phyloP scores from a whole-genome alignment of 495 filamentous ascomycete species.

The Pyrenopolyporus hunteri region DNA sequence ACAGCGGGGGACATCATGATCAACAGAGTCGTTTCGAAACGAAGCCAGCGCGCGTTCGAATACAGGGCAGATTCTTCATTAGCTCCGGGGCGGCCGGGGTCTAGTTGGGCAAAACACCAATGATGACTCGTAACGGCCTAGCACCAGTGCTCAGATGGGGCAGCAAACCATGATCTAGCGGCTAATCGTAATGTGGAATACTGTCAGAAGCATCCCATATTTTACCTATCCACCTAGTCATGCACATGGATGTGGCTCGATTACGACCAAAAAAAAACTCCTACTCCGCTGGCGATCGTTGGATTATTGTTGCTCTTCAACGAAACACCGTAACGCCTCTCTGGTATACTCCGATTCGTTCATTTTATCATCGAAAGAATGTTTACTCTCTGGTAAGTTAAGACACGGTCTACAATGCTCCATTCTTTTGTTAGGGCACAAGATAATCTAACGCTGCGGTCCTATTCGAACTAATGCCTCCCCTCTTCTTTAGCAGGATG shows the following conservation, averaged over 20 bases:
- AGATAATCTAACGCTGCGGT: no score
- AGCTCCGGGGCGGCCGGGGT: no score
- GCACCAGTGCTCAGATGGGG: conserved; percentile 15
- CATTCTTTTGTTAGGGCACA: no score
- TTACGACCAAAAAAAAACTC: not conserved
- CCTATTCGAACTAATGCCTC: no score
- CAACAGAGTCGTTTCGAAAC: conserved; percentile 29
- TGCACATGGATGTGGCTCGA: not conserved
- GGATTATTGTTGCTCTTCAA: not conserved
- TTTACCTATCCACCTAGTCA: conserved; percentile 16
- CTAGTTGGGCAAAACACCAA: conserved; percentile 19
- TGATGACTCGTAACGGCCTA: conserved; percentile 17
- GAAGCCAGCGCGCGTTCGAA: conserved; percentile 23
- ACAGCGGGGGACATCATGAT: conserved; percentile 25
- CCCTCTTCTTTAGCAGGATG: not conserved
- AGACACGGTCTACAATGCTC: not conserved
- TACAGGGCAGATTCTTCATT: no score
- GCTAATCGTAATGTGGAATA: not conserved
- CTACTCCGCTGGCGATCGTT: not conserved
- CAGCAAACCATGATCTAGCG: no score
- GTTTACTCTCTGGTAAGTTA: no score
- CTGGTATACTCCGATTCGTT: not conserved
- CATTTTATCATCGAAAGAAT: not conserved
- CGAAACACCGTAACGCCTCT: not conserved
- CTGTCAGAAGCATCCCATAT: conserved; percentile 1